These are phyloP conservation scores for Verticillium nonalfalfae DNA, from an alignment of 2,329 filamentous ascomycete genomes.

Conservation along the genomic window DNA sequence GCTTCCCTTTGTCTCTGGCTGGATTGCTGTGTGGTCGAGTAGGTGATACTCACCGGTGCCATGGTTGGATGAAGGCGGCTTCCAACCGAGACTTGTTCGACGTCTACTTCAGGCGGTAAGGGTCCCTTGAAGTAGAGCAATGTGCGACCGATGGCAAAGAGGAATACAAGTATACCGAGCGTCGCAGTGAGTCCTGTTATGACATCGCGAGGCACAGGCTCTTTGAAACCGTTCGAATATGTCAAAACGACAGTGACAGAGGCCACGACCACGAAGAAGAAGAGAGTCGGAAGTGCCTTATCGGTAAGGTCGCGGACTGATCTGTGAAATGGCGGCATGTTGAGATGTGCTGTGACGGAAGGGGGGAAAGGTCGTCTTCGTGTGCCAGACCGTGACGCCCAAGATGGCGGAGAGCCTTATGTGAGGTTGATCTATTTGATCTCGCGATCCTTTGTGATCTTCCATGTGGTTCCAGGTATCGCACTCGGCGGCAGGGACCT, in stretches of 20 bases:
- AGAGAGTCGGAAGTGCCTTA: conserved; percentile 2
- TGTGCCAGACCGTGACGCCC: not conserved
- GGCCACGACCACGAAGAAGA: conserved; percentile 4
- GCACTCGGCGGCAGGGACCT: not conserved
- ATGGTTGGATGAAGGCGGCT: not conserved
- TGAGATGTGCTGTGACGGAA: not conserved
- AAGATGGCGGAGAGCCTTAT: not conserved
- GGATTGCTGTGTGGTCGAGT: not conserved
- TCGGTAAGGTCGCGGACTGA: conserved; percentile 5
- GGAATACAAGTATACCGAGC: conserved; percentile 1
- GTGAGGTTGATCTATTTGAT: no score
- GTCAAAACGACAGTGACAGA: conserved; percentile 6
- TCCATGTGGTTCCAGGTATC: not conserved
- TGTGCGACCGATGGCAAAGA: conserved; percentile 4
- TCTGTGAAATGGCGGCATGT: conserved; percentile 3
- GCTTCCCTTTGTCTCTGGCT: not conserved
- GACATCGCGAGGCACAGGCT: conserved; percentile 1
- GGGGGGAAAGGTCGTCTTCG: not conserved
- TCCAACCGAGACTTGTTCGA: not conserved
- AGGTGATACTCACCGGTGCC: not conserved
- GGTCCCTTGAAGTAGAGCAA: conserved; percentile 4
- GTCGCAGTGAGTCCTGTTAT: not conserved
- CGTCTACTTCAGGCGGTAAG: not conserved
- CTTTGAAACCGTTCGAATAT: conserved; percentile 3
- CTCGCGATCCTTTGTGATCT: no score